A percentile compares a stretch with the other conserved stretches of the same genome.
Conservation (phyloP, 768 basidiomycete species). For the Russula olivacea region DNA sequence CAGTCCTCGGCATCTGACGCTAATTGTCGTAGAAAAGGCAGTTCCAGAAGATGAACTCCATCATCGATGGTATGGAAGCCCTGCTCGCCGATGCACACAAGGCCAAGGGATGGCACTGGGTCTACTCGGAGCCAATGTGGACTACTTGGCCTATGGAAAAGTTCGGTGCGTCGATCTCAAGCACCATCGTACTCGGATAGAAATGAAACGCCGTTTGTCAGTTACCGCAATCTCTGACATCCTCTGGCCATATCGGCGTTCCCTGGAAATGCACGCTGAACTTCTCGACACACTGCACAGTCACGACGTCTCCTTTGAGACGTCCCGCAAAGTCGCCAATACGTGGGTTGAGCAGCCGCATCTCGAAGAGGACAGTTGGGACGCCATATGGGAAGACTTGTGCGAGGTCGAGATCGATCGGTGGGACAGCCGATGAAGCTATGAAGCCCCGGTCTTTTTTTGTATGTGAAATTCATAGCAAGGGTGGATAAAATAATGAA, state of each 20-base stretch:
- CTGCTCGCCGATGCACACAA: conserved; percentile 65
- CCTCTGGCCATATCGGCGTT: conserved; percentile 60
- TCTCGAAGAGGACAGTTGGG: conserved; percentile 65
- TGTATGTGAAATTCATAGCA: conserved; percentile 5
- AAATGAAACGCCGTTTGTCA: conserved; percentile 27
- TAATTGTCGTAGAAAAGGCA: conserved; percentile 51
- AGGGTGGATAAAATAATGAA: conserved; percentile 3
- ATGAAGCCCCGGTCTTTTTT: neutral
- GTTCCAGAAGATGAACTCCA: conserved; percentile 57
- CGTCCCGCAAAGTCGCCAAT: conserved; percentile 53
- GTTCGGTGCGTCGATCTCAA: conserved; percentile 48
- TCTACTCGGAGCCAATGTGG: conserved; percentile 69
- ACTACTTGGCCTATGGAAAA: conserved; percentile 75
- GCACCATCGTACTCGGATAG: neutral
- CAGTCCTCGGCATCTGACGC: neutral
- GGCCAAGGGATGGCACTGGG: conserved; percentile 67
- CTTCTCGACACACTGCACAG: conserved; percentile 53
- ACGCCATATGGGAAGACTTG: conserved; percentile 68
- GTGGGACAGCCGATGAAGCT: conserved; percentile 42
- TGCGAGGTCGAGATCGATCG: conserved; percentile 71
- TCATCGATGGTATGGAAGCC: conserved; percentile 59
- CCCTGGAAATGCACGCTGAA: conserved; percentile 49
- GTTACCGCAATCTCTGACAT: conserved; percentile 52
- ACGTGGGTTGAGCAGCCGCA: conserved; percentile 66
- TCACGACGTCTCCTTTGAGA: conserved; percentile 66